phyloP scores from a whole-genome alignment of 176 grass and related monocot genomes.

The Musa itinerans region DNA sequence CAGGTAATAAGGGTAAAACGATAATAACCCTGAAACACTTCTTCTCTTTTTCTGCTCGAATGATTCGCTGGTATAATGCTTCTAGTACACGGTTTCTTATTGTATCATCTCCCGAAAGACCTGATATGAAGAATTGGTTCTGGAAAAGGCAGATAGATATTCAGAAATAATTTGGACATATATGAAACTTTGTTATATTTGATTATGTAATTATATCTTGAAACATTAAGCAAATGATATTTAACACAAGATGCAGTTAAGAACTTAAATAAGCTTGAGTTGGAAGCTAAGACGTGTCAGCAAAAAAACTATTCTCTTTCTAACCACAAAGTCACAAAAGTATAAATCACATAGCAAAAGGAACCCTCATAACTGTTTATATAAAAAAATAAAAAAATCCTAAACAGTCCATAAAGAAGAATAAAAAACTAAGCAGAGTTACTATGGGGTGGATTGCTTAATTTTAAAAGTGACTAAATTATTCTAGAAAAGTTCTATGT shows the following conservation, averaged over 20 bases:
- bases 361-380: neutral
- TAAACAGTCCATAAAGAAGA: no score
- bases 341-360: neutral
- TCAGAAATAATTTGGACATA: conserved; percentile 7
- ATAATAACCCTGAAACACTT: conserved; percentile 68
- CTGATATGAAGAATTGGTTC: conserved; percentile 97
- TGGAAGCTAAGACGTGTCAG: neutral
- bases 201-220: neutral
- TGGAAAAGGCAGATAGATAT: conserved; percentile 21
- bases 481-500: no score
- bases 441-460: no score
- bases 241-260: neutral
- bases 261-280: neutral
- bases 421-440: no score
- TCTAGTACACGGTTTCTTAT: conserved; percentile 76
- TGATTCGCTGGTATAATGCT: conserved; percentile 70
- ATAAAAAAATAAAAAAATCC: no score
- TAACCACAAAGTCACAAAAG: neutral
- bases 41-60: conserved; percentile 59
- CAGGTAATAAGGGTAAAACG: conserved; percentile 72
- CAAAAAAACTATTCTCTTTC: conserved; percentile 3
- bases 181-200: neutral
- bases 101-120: conserved; percentile 62
- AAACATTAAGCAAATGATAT: neutral
- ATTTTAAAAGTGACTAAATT: no score